Evolutionary conservation across 2,329 filamentous ascomycete genomes (phyloP).

Genomic region (Claviceps humidiphila): DNA sequence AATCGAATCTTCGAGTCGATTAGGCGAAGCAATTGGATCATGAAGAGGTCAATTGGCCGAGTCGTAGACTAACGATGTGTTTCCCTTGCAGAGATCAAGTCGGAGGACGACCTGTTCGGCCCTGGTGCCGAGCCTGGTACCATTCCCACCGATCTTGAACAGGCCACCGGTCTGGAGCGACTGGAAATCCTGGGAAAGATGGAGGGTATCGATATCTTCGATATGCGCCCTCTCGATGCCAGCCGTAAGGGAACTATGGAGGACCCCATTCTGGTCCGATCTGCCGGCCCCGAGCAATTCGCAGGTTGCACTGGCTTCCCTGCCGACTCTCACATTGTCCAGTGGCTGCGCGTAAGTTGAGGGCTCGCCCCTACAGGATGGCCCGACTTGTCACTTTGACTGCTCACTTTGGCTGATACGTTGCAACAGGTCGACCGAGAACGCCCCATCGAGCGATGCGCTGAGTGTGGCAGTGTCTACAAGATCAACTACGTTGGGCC

Average conservation of each 20-base stretch:
- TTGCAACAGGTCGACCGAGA: conserved; percentile 60
- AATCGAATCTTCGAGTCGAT: not conserved
- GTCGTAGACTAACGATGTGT: conserved; percentile 9
- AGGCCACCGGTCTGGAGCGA: conserved; percentile 94
- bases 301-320: conserved; percentile 91
- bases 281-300: conserved; percentile 92
- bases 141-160: conserved; percentile 87
- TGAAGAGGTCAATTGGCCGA: not conserved
- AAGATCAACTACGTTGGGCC: conserved; percentile 96
- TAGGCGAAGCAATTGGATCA: not conserved
- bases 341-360: conserved; percentile 73
- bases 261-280: conserved; percentile 80
- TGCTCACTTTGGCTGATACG: not conserved
- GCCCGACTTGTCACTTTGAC: not conserved
- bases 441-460: conserved; percentile 87
- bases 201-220: conserved; percentile 95
- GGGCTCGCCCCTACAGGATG: not conserved
- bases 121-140: conserved; percentile 72
- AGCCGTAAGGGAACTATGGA: conserved; percentile 84
- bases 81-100: conserved; percentile 58
- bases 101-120: conserved; percentile 67
- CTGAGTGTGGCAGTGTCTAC: conserved; percentile 90
- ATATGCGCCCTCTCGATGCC: conserved; percentile 92
- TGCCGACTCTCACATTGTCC: conserved; percentile 78
- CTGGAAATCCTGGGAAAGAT: conserved; percentile 98